Conservation (phyloP, 306 rosid species). For the Sechiopsis laciniata region DNA sequence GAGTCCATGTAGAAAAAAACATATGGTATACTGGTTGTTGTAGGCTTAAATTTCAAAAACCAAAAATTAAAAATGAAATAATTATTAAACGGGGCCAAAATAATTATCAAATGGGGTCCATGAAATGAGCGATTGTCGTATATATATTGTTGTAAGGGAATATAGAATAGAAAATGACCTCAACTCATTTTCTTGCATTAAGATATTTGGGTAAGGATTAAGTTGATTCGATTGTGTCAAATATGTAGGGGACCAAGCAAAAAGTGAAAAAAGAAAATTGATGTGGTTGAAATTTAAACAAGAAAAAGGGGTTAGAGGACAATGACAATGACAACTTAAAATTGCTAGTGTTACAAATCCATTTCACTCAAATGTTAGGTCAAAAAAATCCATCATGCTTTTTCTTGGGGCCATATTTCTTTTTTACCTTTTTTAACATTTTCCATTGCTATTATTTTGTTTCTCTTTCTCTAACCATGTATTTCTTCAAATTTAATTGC, state of each 20-base stretch:
- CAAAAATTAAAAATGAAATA: too few relatives aligned
- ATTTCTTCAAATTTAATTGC: too few relatives aligned
- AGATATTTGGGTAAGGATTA: background rate
- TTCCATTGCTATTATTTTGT: background rate
- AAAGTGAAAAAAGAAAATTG: background rate
- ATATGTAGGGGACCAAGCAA: background rate
- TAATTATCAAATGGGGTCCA: too few relatives aligned
- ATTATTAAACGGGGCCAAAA: too few relatives aligned
- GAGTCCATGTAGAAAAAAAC: too few relatives aligned
- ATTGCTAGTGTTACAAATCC: background rate
- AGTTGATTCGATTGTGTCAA: background rate
- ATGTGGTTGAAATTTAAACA: slow-evolving; percentile 13
- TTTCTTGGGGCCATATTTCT: background rate
- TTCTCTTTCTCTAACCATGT: background rate
- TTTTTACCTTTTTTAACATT: background rate
- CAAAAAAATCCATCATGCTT: background rate
- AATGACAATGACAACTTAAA: slow-evolving; percentile 2
- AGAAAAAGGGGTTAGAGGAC: background rate
- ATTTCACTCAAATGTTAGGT: slow-evolving; percentile 7
- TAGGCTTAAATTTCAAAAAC: too few relatives aligned
- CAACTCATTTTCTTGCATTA: background rate
- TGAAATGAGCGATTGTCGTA: too few relatives aligned
- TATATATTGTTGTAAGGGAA: background rate
- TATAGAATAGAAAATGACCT: background rate
- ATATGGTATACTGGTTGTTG: too few relatives aligned